Conservation (phyloP, 768 basidiomycete genomes). For the Phanerochaete carnosa region DNA sequence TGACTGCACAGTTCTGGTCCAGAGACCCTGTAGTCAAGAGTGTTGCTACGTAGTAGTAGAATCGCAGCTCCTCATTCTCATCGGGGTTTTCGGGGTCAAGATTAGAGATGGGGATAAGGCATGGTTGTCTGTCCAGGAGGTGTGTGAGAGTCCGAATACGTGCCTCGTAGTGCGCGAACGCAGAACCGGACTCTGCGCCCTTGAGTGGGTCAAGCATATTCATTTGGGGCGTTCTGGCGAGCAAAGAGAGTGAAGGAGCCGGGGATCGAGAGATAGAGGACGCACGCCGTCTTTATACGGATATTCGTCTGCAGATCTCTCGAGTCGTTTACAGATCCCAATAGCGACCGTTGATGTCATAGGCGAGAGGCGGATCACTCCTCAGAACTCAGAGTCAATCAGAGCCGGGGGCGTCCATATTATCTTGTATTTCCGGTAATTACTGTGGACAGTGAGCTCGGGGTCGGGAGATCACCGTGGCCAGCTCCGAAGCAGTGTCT, state of each 20-base stretch:
- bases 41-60: conserved; percentile 6
- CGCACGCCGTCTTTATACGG: neutral
- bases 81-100: conserved; percentile 6
- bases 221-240: neutral
- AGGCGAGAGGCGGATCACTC: neutral
- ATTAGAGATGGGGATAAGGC: conserved; percentile 4
- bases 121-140: conserved; percentile 1
- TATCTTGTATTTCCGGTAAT: neutral
- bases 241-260: neutral
- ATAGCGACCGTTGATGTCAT: neutral
- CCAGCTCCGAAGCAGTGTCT: neutral
- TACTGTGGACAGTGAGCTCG: neutral
- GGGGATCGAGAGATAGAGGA: neutral
- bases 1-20: conserved; percentile 11
- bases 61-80: neutral
- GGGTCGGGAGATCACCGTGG: neutral
- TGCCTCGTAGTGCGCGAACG: conserved; percentile 17
- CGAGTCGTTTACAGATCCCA: neutral
- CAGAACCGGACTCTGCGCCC: neutral
- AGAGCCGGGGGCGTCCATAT: neutral
- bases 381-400: neutral
- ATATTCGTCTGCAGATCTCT: neutral
- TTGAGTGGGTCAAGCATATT: neutral
- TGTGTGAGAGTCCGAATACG: conserved; percentile 5
- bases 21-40: conserved; percentile 5